Percentiles rank a stretch among this genome's conserved stretches.
Conservation (phyloP, 2,329 filamentous ascomycete genomes). For the Tolypocladium sp. region DNA sequence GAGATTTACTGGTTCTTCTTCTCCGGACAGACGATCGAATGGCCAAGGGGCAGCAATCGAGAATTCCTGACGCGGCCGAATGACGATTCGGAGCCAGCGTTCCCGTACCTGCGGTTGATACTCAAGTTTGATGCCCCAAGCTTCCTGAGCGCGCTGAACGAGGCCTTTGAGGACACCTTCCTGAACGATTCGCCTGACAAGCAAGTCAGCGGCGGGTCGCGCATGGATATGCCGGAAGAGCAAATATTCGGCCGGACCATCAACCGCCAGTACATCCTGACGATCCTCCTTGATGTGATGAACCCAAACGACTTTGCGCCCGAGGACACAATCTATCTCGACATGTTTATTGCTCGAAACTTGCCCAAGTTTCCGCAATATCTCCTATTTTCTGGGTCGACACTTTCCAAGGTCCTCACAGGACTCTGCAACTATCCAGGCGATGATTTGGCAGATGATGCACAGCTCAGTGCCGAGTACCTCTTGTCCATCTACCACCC, state of each 20-base stretch:
- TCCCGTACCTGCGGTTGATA: constrained; percentile 76
- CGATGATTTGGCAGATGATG: constrained; percentile 76
- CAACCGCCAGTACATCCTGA: constrained; percentile 86
- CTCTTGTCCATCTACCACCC: constrained; percentile 89
- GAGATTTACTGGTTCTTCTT: constrained; percentile 92
- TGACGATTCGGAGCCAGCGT: constrained; percentile 58
- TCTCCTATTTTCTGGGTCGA: constrained; percentile 79
- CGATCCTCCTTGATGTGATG: constrained; percentile 88
- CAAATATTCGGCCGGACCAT: constrained; percentile 62
- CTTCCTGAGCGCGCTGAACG: constrained; percentile 90
- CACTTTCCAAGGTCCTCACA: constrained; percentile 69
- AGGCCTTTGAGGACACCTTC: constrained; percentile 93
- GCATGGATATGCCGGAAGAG: constrained; percentile 50
- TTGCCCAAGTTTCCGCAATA: constrained; percentile 96
- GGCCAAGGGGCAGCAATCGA: constrained; percentile 58
- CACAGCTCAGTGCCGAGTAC: constrained; percentile 95
- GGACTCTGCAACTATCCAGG: constrained; percentile 81
- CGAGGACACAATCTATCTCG: constrained; percentile 84
- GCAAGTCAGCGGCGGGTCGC: constrained; percentile 40
- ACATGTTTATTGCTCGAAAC: constrained; percentile 97
- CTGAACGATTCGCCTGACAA: constrained; percentile 71
- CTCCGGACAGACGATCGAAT: constrained; percentile 66
- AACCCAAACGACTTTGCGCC: constrained; percentile 63
- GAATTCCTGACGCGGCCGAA: constrained; percentile 51
- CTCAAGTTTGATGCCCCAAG: constrained; percentile 84